These are phyloP conservation scores for Metarhizium album DNA, from an alignment of 2,329 filamentous ascomycete species.

Conservation along the genomic window DNA sequence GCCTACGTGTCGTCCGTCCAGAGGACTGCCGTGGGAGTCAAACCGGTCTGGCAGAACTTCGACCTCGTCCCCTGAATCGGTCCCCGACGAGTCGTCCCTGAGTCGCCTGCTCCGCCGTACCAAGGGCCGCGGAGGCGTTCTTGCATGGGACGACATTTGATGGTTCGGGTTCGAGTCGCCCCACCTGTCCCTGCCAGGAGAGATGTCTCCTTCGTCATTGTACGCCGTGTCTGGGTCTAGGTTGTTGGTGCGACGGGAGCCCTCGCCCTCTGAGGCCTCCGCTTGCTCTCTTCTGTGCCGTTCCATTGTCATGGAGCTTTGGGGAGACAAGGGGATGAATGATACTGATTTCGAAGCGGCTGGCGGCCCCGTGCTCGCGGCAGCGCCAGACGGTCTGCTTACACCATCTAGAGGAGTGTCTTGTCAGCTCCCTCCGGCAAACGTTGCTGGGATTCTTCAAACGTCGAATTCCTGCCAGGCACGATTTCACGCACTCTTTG, in stretches of 20 bases:
- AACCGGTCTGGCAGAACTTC: conserved; percentile 38
- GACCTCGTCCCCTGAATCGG: conserved; percentile 25
- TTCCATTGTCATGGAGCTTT: conserved; percentile 34
- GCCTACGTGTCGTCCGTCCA: conserved; percentile 18
- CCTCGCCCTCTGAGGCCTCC: conserved; percentile 13
- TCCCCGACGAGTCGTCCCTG: conserved; percentile 8
- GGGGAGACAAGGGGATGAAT: conserved; percentile 39
- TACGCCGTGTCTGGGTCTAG: conserved; percentile 11
- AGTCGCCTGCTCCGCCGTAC: conserved; percentile 9
- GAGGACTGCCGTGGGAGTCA: conserved; percentile 30
- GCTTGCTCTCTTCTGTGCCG: conserved; percentile 27
- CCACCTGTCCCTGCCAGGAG: conserved; percentile 5
- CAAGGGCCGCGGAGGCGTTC: conserved; percentile 20
- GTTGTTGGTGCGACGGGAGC: conserved; percentile 8
- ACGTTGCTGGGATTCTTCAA: not conserved
- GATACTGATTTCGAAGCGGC: conserved; percentile 28
- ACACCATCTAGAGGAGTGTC: conserved; percentile 17
- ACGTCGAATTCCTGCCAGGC: conserved; percentile 11
- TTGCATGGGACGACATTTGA: no score
- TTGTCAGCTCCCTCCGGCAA: conserved; percentile 12
- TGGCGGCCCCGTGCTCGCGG: not conserved
- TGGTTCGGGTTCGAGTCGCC: conserved; percentile 8
- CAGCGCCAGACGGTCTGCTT: conserved; percentile 8
- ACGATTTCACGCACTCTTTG: conserved; percentile 28
- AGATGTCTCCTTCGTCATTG: no score